Conservation (phyloP, 129 eudicot species). For the Escallonia rubra region DNA sequence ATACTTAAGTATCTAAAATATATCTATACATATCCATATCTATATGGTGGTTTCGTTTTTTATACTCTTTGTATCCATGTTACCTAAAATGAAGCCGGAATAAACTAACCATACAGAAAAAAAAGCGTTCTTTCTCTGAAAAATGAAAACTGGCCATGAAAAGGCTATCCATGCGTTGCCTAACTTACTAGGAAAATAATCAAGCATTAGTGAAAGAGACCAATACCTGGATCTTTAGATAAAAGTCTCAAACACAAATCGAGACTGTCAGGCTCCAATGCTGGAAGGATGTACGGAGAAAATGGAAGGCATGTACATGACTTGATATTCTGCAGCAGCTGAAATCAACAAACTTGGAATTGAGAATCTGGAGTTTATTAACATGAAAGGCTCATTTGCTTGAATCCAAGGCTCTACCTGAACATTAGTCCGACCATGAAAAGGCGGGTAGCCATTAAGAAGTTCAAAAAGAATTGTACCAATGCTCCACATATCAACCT, state of each 20-base stretch:
- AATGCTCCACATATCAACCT: conserved; percentile 37
- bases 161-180: no score
- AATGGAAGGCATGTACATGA: conserved; percentile 14
- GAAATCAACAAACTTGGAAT: neutral
- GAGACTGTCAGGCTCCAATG: conserved; percentile 18
- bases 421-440: conserved; percentile 26
- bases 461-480: conserved; percentile 39
- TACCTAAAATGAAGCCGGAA: no score
- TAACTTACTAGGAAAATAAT: no score
- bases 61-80: no score
- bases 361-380: neutral
- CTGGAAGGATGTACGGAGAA: conserved; percentile 10
- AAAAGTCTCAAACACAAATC: conserved; percentile 26
- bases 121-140: no score
- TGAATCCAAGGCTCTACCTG: conserved; percentile 15
- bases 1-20: no score
- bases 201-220: no score
- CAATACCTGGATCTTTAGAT: conserved; percentile 23
- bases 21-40: no score
- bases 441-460: conserved; percentile 30
- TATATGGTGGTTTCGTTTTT: no score
- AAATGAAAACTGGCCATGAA: no score
- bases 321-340: conserved; percentile 28
- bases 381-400: neutral
- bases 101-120: no score